Evolutionary conservation across 371 early-diverging fungal genomes (phyloP).

Genomic region (Gilbertella persicaria): DNA sequence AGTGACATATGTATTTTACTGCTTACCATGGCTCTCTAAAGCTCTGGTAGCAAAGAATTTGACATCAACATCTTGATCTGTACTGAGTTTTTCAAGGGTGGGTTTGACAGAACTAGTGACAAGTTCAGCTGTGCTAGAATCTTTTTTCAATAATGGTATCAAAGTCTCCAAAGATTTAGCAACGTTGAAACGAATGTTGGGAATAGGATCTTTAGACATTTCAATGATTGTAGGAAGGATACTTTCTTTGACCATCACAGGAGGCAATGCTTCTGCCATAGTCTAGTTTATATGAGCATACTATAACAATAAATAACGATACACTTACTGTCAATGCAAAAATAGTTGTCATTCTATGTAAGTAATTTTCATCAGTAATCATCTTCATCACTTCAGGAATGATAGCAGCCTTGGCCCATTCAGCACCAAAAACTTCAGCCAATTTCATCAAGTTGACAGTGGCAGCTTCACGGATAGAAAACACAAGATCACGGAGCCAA

Average conservation of each 20-base stretch:
- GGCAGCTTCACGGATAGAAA: conserved; percentile 97
- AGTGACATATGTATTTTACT: neutral
- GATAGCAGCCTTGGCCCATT: conserved; percentile 95
- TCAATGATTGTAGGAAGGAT: conserved; percentile 88
- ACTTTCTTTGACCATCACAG: conserved; percentile 84
- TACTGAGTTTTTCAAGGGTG: conserved; percentile 77
- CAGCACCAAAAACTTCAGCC: conserved; percentile 96
- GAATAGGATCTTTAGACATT: conserved; percentile 92
- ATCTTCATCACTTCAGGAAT: conserved; percentile 93
- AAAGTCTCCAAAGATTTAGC: conserved; percentile 92
- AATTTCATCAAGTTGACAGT: conserved; percentile 89
- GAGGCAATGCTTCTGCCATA: conserved; percentile 85
- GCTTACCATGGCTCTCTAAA: conserved; percentile 50
- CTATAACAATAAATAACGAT: neutral
- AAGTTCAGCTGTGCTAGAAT: conserved; percentile 62
- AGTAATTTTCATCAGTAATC: conserved; percentile 87
- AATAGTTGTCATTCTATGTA: conserved; percentile 96
- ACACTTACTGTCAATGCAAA: conserved; percentile 87
- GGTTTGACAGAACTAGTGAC: conserved; percentile 76
- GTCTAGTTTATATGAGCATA: conserved; percentile 49
- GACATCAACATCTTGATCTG: conserved; percentile 93
- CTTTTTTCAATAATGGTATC: conserved; percentile 75
- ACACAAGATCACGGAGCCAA: conserved; percentile 96
- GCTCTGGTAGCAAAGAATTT: conserved; percentile 88
- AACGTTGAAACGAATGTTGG: conserved; percentile 99